Evolutionary conservation across 805 yeast genomes (phyloP), one percentile per base, ranked within the genome.

Genomic region (Ogataea corticis): DNA sequence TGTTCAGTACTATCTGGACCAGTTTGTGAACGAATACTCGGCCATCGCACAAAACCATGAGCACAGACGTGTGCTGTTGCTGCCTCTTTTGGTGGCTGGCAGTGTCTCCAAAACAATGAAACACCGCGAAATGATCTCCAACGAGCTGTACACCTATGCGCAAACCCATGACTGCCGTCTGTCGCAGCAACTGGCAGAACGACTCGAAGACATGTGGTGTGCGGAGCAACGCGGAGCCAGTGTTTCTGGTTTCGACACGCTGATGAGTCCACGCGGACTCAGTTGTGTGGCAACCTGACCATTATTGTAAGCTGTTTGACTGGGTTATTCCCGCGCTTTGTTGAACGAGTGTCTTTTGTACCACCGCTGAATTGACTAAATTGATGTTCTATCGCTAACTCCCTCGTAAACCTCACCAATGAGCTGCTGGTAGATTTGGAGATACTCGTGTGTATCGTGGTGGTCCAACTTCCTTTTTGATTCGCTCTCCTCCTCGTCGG

Each of bases 371-470:
- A 28, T 28, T 28, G 15, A n/a, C 46, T 49, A 65, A 15, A 61
- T 56, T 9, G 70, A 66, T 3, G 66, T 64, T 19, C 69, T 51
- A 46, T 65, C 69, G 19, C 57, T 49, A 16, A 67, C 55, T 1
- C 70, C 71, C 42, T 68, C 71, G 45, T 66, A 68, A 9, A 62
- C 47, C 42, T 67, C 69, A 6, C 72, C 72, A 2, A 67, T 50
- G 15, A 50, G 49, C 13, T 51, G 53, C 41, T 66, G 69, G 41
- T 54, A 59, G 12, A 25, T 13, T 7, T 29, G 29, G 36, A 59
- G 7, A 35, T 42, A 42, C 12, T 42, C 48, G 4, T 42, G 47
- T 17, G 39, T 17, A 11, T 42, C 38, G 2, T 30, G 41, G 12
- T 21, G 19, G 6, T 33, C 48, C 4, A 14, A 27, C n/a, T n/a